Percentiles rank a stretch among this genome's conserved stretches.
Conservation (phyloP, 1,284 basidiomycete genomes). For the Flammula alnicola region DNA sequence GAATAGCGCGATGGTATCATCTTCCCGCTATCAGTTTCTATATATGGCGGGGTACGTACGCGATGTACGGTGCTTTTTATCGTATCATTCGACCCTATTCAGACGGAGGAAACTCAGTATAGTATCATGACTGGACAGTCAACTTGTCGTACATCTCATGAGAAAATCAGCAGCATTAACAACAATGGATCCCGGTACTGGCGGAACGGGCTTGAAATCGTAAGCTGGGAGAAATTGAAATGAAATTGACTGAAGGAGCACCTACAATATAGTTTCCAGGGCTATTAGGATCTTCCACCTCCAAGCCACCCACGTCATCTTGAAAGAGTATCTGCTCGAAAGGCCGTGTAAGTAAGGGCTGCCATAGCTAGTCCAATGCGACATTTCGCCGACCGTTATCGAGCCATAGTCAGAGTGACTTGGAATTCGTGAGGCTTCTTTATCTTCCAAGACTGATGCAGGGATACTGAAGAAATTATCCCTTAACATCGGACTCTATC, state of each 20-base stretch:
- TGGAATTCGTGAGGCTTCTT: constrained; percentile 52
- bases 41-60: constrained; percentile 50
- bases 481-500: too few relatives aligned
- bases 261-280: constrained; percentile 51
- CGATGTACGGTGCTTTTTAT: constrained; percentile 65
- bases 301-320: constrained; percentile 62
- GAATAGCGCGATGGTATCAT: constrained; percentile 56
- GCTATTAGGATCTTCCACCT: constrained; percentile 56
- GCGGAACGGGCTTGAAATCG: constrained; percentile 45
- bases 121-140: too few relatives aligned
- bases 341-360: neutral
- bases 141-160: constrained; percentile 57
- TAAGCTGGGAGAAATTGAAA: constrained; percentile 1
- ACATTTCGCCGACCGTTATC: constrained; percentile 42
- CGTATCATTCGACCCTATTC: constrained; percentile 61
- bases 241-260: neutral
- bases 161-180: constrained; percentile 68
- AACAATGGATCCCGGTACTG: constrained; percentile 55
- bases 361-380: neutral
- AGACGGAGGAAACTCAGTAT: neutral
- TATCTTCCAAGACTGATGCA: constrained; percentile 37
- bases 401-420: constrained; percentile 65
- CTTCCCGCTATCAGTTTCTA: constrained; percentile 19
- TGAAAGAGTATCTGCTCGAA: constrained; percentile 51
- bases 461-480: constrained; percentile 36